phyloP scores from a whole-genome alignment of 495 filamentous ascomycete genomes.

The Hyaloscypha bicolor region DNA sequence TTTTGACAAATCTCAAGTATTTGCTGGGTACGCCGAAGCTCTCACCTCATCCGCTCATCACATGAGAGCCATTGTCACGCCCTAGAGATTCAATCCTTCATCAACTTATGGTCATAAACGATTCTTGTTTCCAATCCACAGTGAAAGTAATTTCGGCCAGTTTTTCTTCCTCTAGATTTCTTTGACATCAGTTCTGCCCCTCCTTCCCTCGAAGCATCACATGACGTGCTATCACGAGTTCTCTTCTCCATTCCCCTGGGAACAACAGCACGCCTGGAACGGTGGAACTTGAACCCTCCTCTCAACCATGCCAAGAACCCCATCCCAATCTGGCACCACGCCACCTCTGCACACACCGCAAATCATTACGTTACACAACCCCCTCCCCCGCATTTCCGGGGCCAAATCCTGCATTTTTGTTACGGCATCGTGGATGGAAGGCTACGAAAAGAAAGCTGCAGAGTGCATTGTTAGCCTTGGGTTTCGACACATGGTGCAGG shows the following conservation, averaged over 20 bases:
- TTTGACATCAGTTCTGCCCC: neutral
- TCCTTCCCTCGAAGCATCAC: neutral
- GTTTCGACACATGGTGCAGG: neutral
- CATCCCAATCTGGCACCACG: neutral
- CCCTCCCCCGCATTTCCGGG: neutral
- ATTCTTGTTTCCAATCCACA: too few species aligned
- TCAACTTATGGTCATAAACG: too few species aligned
- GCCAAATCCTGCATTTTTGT: slow-evolving; percentile 1
- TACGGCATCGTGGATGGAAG: slow-evolving; percentile 4
- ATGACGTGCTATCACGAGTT: neutral
- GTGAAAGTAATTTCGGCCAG: neutral
- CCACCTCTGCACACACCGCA: neutral
- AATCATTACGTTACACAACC: slow-evolving; percentile 6
- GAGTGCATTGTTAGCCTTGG: slow-evolving; percentile 1
- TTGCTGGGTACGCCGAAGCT: too few species aligned
- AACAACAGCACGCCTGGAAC: too few species aligned
- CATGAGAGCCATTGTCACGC: too few species aligned
- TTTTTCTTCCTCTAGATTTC: neutral
- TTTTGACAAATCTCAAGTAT: too few species aligned
- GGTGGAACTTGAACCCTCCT: too few species aligned
- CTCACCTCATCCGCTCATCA: too few species aligned
- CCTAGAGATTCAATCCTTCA: too few species aligned
- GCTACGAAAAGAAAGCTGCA: neutral
- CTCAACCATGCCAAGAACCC: neutral
- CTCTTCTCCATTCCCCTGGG: neutral